Evolutionary conservation across 345 rosid species (phyloP).

Genomic region (Syzygium jambos): DNA sequence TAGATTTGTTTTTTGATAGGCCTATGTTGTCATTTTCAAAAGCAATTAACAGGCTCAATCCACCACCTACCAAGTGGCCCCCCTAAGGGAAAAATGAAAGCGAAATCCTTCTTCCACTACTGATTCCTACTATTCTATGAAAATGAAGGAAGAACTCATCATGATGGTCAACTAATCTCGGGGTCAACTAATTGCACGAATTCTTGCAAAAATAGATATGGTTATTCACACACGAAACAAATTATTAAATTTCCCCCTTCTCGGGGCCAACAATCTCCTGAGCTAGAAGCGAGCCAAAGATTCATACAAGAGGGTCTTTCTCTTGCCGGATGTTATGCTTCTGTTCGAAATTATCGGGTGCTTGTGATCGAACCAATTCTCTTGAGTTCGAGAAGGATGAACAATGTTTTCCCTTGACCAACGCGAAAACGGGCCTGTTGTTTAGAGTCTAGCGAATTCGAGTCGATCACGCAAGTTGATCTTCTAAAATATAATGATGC

Average conservation of each 20-base stretch:
- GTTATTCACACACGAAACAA: background rate
- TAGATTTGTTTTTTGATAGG: background rate
- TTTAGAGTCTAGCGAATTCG: background rate
- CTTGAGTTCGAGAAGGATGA: background rate
- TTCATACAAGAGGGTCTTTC: background rate
- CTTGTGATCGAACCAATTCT: background rate
- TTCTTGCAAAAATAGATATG: background rate
- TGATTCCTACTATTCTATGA: background rate
- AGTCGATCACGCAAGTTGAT: background rate
- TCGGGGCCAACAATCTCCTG: background rate
- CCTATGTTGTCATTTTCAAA: background rate
- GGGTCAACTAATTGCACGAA: background rate
- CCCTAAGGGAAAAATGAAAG: background rate
- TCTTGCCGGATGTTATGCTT: background rate
- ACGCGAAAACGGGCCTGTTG: background rate
- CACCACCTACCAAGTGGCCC: background rate
- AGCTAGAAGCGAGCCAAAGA: background rate
- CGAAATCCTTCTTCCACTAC: background rate
- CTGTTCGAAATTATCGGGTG: background rate
- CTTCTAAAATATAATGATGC: background rate
- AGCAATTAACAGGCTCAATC: background rate
- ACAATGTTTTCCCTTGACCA: background rate
- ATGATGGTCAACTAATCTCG: background rate
- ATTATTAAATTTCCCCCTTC: background rate
- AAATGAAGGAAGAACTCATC: background rate